Evolutionary conservation across 345 rosid genomes (phyloP), one percentile per base, ranked within the genome.

Genomic region (Ceriops tagal): DNA sequence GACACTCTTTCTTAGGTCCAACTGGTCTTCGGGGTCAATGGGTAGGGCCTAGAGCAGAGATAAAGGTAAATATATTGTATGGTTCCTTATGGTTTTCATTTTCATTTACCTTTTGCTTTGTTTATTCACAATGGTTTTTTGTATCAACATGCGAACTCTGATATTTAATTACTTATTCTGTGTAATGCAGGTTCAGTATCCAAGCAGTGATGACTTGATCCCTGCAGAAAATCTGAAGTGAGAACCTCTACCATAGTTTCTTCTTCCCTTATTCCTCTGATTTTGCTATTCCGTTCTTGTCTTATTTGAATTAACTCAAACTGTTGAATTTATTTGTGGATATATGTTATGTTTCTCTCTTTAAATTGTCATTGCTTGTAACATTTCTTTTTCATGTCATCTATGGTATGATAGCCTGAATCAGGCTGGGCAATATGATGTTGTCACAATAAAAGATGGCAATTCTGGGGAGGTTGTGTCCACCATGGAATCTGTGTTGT

Each of bases 1-100:
- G 98, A 73, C 99, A 95, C 85, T 88, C 96, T 65, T 76, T 95
- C 73, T 77, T 92, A 49, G 96, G 96, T 51, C 96, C 98, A 69
- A 86, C 80, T 73, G 96, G 99, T 86, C 92, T 95, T 77, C 82
- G 61, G 58, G 86, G 90, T 19, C 92, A 92, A 65, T 87, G 96
- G 96, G 81, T 59, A 79, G 96, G 88, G 63, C 97, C 99, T 75
- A 87, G 78, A 63, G 51, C 86, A 4, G 87, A 71, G 78, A 83
- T 82, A 70, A 95, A 92, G 96, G 99, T 95, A 75, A 67, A 68
- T 18, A 19, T 4, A 8, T n/a, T 76, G n/a, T 59, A 52, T 68
- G 26, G 51, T 58, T 10, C 26, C 59, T 62, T 65, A 39, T 27
- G 8, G 55, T 18, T 39, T 39, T 39, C 15, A 0, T 39, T 39